Evolutionary conservation across 768 basidiomycete species (phyloP).

Genomic region (Tulasnella calospora): DNA sequence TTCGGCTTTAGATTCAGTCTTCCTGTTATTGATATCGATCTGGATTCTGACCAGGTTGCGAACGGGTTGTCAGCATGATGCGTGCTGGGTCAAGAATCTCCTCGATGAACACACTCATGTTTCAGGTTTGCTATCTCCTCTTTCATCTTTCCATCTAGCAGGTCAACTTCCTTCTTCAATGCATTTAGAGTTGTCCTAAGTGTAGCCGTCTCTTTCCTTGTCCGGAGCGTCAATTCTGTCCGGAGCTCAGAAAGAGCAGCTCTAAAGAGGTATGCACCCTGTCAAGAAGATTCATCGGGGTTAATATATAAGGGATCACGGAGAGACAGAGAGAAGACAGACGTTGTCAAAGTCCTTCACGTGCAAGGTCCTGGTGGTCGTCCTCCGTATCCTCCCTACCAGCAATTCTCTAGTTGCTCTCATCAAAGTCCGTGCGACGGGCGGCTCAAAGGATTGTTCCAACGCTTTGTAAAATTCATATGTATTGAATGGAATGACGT

Average conservation of each 20-base stretch:
- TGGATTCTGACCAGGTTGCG: slow-evolving; percentile 60
- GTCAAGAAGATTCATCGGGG: background rate
- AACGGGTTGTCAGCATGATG: background rate
- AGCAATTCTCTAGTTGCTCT: slow-evolving; percentile 74
- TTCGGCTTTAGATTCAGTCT: slow-evolving; percentile 82
- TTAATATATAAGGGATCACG: background rate
- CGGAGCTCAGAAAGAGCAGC: slow-evolving; percentile 89
- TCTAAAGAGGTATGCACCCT: slow-evolving; percentile 95
- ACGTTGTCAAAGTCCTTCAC: slow-evolving; percentile 80
- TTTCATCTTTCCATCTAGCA: slow-evolving; percentile 84
- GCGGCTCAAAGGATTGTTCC: slow-evolving; percentile 67
- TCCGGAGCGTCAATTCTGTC: slow-evolving; percentile 74
- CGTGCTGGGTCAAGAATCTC: slow-evolving; percentile 16
- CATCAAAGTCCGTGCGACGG: slow-evolving; percentile 74
- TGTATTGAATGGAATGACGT: slow-evolving; percentile 64
- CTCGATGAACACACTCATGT: slow-evolving; percentile 67
- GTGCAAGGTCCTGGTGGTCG: slow-evolving; percentile 65
- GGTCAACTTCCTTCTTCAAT: slow-evolving; percentile 80
- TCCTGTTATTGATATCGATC: slow-evolving; percentile 92
- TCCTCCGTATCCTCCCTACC: slow-evolving; percentile 66
- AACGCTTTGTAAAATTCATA: slow-evolving; percentile 68
- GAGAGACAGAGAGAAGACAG: slow-evolving; percentile 34
- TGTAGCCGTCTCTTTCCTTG: slow-evolving; percentile 78
- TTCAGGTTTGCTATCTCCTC: slow-evolving; percentile 83
- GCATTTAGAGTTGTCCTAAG: slow-evolving; percentile 71